Conservation (phyloP, 352 stramenopile genomes). For the Globisporangium spinosum region DNA sequence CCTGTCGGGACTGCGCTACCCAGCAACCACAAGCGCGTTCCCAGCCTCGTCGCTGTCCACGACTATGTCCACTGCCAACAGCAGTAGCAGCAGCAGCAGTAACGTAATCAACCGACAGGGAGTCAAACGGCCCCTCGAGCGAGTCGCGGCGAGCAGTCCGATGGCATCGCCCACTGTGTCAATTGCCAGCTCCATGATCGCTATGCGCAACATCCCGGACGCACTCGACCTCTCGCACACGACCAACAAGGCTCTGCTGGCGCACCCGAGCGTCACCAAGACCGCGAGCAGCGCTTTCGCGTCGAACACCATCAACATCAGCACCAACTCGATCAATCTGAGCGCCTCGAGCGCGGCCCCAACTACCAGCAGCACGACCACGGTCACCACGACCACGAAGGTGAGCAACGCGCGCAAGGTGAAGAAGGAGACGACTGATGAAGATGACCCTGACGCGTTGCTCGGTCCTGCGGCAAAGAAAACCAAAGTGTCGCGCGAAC, state of each 20-base stretch:
- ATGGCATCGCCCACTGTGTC: conserved; percentile 43
- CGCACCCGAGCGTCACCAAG: conserved; percentile 17
- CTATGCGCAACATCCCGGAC: conserved; percentile 41
- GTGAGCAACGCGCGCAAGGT: conserved; percentile 7
- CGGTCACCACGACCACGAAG: background rate
- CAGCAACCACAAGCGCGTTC: conserved; percentile 15
- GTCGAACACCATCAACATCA: conserved; percentile 20
- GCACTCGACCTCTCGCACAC: conserved; percentile 14
- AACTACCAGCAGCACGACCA: background rate
- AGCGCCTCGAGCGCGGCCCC: conserved; percentile 2
- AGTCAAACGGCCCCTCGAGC: conserved; percentile 45
- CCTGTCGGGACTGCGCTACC: conserved; percentile 9
- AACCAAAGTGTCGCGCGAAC: conserved; percentile 81
- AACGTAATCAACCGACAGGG: conserved; percentile 20
- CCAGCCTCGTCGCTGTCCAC: conserved; percentile 13
- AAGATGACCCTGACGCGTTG: conserved; percentile 18
- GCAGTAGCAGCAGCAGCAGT: conserved; percentile 7
- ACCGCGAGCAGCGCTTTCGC: conserved; percentile 3
- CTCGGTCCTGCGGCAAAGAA: conserved; percentile 47
- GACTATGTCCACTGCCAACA: conserved; percentile 11
- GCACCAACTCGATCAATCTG: conserved; percentile 38
- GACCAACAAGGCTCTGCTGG: conserved; percentile 24
- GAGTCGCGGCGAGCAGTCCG: conserved; percentile 16
- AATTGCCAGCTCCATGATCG: conserved; percentile 66
- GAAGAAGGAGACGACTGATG: conserved; percentile 31